Base-by-base conservation (phyloP, 768 basidiomycete genomes). In the Rhizopogon vulgaris region DNA sequence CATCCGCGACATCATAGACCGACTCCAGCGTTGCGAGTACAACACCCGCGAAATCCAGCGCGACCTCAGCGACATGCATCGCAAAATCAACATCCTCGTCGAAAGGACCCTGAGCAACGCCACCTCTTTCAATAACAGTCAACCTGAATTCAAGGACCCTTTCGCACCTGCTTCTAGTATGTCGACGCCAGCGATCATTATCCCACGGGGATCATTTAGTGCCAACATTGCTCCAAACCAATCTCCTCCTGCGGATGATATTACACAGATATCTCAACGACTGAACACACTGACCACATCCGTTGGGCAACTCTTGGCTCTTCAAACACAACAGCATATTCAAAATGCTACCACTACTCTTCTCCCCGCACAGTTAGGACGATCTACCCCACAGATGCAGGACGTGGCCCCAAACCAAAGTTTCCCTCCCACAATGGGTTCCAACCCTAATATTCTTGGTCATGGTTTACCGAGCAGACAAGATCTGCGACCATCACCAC, bases 121-220 rank as follows among this genome's bases (percentile, higher is more conserved):
- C n/a, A 49, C 52, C 25, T 61, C 51, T 60, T 58, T 46, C n/a
- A 49, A 43, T 60, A 61, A 22, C 52, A 58, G 56, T 27, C 78
- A 82, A 52, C 85, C 85, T n/a, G 88, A 90, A 58, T 91, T 90
- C 74, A 85, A 86, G 63, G 83, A 90, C 61, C 89, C 89, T 0
- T 91, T 91, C 60, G 82, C 87, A 30, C 63, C 79, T 6, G 43
- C 64, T 7, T 55, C 66, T 24, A 52, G 58, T 49, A 69, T 71
- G 55, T 62, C 70, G 40, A 54, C 69, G 38, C 55, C 72, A 38
- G 61, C 66, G 15, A 51, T 72, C 51, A 73, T 69, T 52, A 73
- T 75, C 34, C 75, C 79, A 30, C 80, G 88, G 43, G 78, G 78
- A 41, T 91, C 87, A 12, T 71, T 79, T 49, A 74, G 85, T 51